phyloP scores from a whole-genome alignment of 441 rosid genomes.

The Croton laevigatus region DNA sequence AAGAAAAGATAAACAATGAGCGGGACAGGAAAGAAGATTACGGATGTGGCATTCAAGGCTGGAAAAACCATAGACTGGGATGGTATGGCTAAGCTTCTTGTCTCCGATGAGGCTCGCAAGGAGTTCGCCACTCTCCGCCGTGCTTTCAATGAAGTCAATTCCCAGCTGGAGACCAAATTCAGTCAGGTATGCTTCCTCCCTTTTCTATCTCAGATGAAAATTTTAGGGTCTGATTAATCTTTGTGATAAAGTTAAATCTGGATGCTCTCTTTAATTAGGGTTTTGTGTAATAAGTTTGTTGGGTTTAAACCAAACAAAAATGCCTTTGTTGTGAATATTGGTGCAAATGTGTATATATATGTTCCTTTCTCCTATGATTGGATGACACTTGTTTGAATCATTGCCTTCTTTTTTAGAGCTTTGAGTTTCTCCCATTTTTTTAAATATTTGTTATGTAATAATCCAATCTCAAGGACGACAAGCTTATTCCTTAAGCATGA shows the following conservation, averaged over 20 bases:
- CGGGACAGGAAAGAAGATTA: slow-evolving; percentile 67
- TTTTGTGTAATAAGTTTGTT: neutral
- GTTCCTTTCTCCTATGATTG: neutral
- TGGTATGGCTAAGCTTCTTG: slow-evolving; percentile 92
- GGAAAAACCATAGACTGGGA: slow-evolving; percentile 86
- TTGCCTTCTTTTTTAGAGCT: neutral
- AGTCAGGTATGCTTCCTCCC: slow-evolving; percentile 35
- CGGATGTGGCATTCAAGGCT: slow-evolving; percentile 72
- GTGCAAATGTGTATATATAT: neutral
- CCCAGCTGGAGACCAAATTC: slow-evolving; percentile 84
- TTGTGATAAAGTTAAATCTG: neutral
- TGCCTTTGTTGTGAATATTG: neutral
- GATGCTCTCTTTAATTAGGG: neutral
- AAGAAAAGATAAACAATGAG: slow-evolving; percentile 36
- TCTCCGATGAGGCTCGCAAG: slow-evolving; percentile 91
- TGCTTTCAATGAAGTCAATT: slow-evolving; percentile 89
- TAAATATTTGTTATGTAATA: too few relatives aligned
- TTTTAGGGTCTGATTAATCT: neutral
- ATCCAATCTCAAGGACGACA: too few relatives aligned
- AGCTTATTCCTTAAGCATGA: too few relatives aligned
- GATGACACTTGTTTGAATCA: neutral
- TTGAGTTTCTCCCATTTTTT: too few relatives aligned
- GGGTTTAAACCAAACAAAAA: neutral
- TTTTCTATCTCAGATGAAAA: neutral
- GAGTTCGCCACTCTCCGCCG: slow-evolving; percentile 93